Percentiles rank a stretch among this genome's conserved stretches.
These are phyloP conservation scores for Leishmania gerbilli DNA, from an alignment of 208 protist genomes.

Conservation along the genomic window DNA sequence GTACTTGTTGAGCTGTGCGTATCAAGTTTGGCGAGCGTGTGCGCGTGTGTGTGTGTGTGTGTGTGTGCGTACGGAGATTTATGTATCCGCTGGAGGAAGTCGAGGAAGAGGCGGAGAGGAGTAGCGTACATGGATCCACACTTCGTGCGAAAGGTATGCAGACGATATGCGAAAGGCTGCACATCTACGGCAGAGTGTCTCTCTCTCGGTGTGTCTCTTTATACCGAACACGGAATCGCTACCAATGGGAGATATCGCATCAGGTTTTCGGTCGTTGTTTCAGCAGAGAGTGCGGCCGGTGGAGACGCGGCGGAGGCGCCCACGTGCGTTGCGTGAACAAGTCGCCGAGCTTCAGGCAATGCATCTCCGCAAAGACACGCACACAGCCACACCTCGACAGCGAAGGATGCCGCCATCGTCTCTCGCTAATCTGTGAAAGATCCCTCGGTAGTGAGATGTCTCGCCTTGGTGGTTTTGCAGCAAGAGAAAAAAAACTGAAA, in stretches of 20 bases:
- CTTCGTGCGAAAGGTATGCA: not conserved
- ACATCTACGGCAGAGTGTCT: not conserved
- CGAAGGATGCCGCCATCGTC: not conserved
- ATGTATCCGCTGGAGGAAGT: not conserved
- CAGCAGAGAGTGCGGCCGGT: not conserved
- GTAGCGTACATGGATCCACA: not conserved
- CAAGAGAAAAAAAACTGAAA: not conserved
- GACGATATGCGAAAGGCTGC: not conserved
- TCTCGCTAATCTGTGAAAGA: not conserved
- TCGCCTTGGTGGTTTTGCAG: not conserved
- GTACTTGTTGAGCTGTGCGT: not conserved
- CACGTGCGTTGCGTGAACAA: not conserved
- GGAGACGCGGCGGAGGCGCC: not conserved
- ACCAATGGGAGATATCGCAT: too few relatives aligned
- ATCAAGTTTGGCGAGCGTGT: not conserved
- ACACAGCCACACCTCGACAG: not conserved
- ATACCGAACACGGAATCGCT: not conserved
- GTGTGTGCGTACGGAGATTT: not conserved
- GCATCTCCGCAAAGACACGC: not conserved
- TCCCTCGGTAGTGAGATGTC: not conserved
- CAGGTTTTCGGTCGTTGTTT: too few relatives aligned
- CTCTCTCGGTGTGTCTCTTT: not conserved
- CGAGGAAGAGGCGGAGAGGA: not conserved
- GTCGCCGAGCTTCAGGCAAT: not conserved
- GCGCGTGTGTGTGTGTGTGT: too few relatives aligned